Conservation (phyloP, 176 grass and related monocot genomes). For the Bolboschoenus planiculmis region DNA sequence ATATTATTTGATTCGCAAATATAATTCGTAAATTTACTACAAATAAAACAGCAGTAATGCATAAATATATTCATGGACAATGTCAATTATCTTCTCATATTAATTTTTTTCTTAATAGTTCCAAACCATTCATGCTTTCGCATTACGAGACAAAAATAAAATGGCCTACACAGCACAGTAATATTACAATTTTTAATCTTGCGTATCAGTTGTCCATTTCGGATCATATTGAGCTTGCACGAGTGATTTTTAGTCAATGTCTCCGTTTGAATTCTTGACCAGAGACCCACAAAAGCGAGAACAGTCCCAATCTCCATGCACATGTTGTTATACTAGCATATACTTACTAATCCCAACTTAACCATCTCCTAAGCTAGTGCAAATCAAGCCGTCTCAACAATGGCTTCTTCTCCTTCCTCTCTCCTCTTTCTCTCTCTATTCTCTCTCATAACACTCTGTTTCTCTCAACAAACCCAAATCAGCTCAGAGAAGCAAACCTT, state of each 20-base stretch:
- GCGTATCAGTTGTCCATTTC: neutral
- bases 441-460: neutral
- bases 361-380: neutral
- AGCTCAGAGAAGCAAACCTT: conserved; percentile 32
- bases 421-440: conserved; percentile 12
- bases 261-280: neutral
- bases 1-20: too few relatives aligned
- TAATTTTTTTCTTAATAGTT: too few relatives aligned
- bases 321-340: neutral
- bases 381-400: conserved; percentile 1
- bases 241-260: neutral
- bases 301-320: neutral
- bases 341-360: neutral
- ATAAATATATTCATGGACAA: too few relatives aligned
- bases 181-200: too few relatives aligned
- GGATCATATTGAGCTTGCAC: neutral
- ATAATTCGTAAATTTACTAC: too few relatives aligned
- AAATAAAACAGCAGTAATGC: too few relatives aligned
- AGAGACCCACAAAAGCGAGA: neutral
- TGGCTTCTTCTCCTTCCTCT: conserved; percentile 1
- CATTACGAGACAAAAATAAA: too few relatives aligned
- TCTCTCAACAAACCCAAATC: conserved; percentile 20
- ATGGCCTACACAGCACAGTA: neutral
- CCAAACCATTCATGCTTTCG: too few relatives aligned
- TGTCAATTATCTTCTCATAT: too few relatives aligned